Percentiles rank a stretch among this genome's conserved stretches.
These are phyloP conservation scores for Trypanosoma cruzi DNA, from an alignment of 208 protist genomes.

Conservation along the genomic window DNA sequence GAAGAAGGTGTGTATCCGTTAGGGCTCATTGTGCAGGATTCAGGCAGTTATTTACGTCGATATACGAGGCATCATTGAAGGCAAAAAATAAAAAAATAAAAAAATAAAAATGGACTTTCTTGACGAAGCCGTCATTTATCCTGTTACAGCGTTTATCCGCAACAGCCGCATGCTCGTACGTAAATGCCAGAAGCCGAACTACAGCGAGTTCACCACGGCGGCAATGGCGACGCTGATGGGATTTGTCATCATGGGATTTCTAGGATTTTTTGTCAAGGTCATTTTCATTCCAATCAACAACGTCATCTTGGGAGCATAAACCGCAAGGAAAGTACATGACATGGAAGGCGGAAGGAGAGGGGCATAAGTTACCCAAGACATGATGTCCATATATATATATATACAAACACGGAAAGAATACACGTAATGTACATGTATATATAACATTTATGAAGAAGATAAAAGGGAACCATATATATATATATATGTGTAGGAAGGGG, in stretches of 20 bases:
- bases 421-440: background rate
- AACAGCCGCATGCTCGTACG: conserved; percentile 91
- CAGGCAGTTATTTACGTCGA: background rate
- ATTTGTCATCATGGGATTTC: conserved; percentile 95
- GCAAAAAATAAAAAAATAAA: background rate
- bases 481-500: background rate
- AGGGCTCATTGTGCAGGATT: background rate
- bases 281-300: conserved; percentile 97
- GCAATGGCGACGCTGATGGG: conserved; percentile 88
- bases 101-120: conserved; percentile 83
- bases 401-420: background rate
- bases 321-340: background rate
- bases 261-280: conserved; percentile 96
- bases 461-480: background rate
- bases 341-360: background rate
- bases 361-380: background rate
- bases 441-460: background rate
- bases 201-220: conserved; percentile 92
- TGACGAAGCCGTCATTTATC: conserved; percentile 78
- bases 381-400: background rate
- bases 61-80: background rate
- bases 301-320: conserved; percentile 89
- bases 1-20: background rate
- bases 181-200: conserved; percentile 94
- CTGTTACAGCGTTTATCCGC: conserved; percentile 77